Conservation (phyloP, 139 green algal genomes). For the Chlamydomonas incerta region DNA sequence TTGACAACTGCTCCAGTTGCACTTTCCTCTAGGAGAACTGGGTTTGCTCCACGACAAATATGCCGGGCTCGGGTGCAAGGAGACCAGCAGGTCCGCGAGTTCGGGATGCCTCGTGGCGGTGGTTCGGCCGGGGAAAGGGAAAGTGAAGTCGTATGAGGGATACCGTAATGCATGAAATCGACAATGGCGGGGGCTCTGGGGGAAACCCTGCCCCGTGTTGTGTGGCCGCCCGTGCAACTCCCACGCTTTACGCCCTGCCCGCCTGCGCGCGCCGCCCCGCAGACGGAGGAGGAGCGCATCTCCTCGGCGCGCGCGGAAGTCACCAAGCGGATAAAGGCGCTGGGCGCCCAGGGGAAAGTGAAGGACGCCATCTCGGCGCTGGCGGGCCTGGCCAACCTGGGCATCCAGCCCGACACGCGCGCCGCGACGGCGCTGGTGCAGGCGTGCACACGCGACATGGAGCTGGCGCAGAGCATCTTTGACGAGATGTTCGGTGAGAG, state of each 20-base stretch:
- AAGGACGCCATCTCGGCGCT: conserved; percentile 63
- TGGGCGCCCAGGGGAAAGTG: conserved; percentile 45
- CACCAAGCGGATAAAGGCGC: conserved; percentile 67
- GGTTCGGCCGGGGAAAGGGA: too few species aligned
- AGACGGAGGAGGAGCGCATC: conserved; percentile 41
- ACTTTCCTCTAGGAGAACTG: neutral
- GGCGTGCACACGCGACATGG: conserved; percentile 81
- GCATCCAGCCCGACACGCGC: conserved; percentile 84
- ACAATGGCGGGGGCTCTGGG: too few species aligned
- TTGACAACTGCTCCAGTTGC: too few species aligned
- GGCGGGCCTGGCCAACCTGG: conserved; percentile 73
- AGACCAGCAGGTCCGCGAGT: neutral
- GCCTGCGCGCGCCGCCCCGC: neutral
- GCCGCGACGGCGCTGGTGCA: conserved; percentile 85
- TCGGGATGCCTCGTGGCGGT: too few species aligned
- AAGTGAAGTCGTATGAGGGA: too few species aligned
- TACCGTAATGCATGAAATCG: too few species aligned
- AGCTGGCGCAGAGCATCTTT: conserved; percentile 83
- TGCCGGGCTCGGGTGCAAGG: conserved; percentile 26
- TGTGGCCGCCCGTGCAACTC: too few species aligned
- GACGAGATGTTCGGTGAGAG: conserved; percentile 84
- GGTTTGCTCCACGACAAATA: neutral
- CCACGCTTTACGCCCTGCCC: too few species aligned
- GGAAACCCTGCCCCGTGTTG: too few species aligned
- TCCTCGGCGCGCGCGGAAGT: conserved; percentile 47